Base-by-base conservation (phyloP, 225 moss, liverwort and hornwort species). In the Bryoerythrophyllum caledonicum region DNA sequence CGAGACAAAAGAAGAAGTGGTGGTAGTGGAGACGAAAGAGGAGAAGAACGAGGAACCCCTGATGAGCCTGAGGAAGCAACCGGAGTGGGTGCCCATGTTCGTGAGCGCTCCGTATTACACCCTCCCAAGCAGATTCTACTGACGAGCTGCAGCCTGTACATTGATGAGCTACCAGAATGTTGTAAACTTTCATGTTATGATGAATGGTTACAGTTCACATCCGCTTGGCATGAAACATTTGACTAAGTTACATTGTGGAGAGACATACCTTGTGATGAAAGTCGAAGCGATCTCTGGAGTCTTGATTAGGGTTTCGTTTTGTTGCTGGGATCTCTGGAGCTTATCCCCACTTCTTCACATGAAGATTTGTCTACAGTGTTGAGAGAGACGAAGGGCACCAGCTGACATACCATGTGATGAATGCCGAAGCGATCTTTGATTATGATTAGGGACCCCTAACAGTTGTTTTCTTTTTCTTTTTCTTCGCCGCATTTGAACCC, bases 91-190 rank as follows among this genome's bases (percentile, higher is more conserved):
- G 53, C 83, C 79, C 27, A 81, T 69, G 68, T 84, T 52, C 43
- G 69, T 89, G 60, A 77, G 3, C 60, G 83, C 83, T 57, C 86
- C 86, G 7, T 81, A 79, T 48, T 86, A 86, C 74, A 89, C 86
- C 16, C 79, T 86, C 64, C 81, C 81, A 60, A 77, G 14, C 55
- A 70, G 53, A 76, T 83, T 76, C 72, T 78, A 77, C 27, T 70
- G 53, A 37, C 38, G 63, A 76, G 16, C 30, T 19, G 5, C 32
- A n/a, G 7, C 46, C 32, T 65, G 21, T 55, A 56, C n/a, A 55
- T 27, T 46, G 60, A 46, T 55, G 24, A 67, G 34, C 27, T n/a
- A n/a, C 37, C 75, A 70, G 59, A 51, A 40, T 70, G 38, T 56
- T 38, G 12, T 4, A 28, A 49, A 40, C 4, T 40, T 57, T 24